These are phyloP conservation scores for Begonia peltatifolia DNA, from an alignment of 306 rosid genomes.

Conservation along the genomic window DNA sequence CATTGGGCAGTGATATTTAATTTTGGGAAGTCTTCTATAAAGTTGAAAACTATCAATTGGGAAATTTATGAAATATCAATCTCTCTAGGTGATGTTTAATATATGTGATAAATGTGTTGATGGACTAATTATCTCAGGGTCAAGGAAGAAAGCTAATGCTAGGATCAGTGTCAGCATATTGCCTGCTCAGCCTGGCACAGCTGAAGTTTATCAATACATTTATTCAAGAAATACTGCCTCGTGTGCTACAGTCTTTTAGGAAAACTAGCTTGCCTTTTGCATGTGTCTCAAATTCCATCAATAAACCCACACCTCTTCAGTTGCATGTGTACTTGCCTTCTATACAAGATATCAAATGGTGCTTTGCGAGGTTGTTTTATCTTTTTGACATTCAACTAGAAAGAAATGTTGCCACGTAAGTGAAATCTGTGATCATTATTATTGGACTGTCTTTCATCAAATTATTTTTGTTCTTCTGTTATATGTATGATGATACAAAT, in stretches of 20 bases:
- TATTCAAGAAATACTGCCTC: slow-evolving; percentile 25
- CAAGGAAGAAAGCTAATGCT: slow-evolving; percentile 21
- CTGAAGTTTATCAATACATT: slow-evolving; percentile 19
- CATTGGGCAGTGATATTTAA: no score
- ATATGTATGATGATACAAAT: neutral
- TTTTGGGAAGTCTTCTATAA: no score
- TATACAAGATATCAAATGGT: slow-evolving; percentile 53
- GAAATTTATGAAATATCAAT: neutral
- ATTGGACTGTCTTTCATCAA: neutral
- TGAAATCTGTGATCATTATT: slow-evolving; percentile 8
- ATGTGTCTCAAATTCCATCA: slow-evolving; percentile 56
- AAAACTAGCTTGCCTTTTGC: slow-evolving; percentile 61
- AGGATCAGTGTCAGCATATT: slow-evolving; percentile 30
- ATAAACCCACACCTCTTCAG: slow-evolving; percentile 65
- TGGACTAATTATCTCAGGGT: slow-evolving; percentile 34
- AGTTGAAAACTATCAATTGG: neutral
- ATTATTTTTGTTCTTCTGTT: neutral
- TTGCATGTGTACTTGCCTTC: slow-evolving; percentile 77
- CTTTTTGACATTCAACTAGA: slow-evolving; percentile 76
- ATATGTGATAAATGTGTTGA: slow-evolving; percentile 3
- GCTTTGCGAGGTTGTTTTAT: slow-evolving; percentile 57
- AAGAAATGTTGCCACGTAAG: slow-evolving; percentile 95
- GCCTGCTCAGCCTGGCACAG: slow-evolving; percentile 30
- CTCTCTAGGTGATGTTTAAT: neutral
- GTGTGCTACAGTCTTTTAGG: slow-evolving; percentile 29